Evolutionary conservation across 768 basidiomycete species (phyloP).

Genomic region (Udeniomyces megalosporus): DNA sequence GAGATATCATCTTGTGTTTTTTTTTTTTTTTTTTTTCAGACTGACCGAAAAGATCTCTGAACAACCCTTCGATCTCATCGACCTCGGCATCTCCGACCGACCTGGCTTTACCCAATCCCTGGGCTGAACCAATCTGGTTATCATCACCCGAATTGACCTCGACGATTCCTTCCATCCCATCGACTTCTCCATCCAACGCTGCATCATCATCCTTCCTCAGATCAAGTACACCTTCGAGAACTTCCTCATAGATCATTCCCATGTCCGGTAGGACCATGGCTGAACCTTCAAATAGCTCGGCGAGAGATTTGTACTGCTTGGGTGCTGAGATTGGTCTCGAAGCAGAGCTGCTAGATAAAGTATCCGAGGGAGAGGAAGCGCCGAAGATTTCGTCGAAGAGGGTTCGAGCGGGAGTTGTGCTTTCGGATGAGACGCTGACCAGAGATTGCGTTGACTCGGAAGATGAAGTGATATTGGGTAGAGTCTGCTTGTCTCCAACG

Average conservation of each 20-base stretch:
- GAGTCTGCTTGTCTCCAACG: conserved; percentile 42
- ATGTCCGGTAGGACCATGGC: conserved; percentile 13
- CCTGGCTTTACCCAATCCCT: background rate
- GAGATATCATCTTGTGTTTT: too few species aligned
- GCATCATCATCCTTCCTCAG: background rate
- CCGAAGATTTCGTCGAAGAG: conserved; percentile 18
- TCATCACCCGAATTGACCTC: background rate
- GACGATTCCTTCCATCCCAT: background rate
- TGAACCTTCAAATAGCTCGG: conserved; percentile 9
- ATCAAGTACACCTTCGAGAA: background rate
- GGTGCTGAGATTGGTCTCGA: background rate
- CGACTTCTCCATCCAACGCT: background rate
- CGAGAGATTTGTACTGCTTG: conserved; percentile 1
- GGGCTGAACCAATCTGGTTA: background rate
- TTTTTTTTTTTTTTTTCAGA: background rate
- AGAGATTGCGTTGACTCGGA: background rate
- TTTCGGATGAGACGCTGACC: background rate
- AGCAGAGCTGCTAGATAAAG: background rate
- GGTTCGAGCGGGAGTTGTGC: background rate
- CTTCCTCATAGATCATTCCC: conserved; percentile 12
- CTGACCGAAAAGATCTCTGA: background rate
- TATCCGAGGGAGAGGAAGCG: background rate
- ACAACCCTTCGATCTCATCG: background rate
- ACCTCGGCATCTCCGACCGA: background rate
- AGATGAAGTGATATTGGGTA: background rate